phyloP scores from a whole-genome alignment of 202 grass and related monocot species.

The Sporobolus alterniflorus region DNA sequence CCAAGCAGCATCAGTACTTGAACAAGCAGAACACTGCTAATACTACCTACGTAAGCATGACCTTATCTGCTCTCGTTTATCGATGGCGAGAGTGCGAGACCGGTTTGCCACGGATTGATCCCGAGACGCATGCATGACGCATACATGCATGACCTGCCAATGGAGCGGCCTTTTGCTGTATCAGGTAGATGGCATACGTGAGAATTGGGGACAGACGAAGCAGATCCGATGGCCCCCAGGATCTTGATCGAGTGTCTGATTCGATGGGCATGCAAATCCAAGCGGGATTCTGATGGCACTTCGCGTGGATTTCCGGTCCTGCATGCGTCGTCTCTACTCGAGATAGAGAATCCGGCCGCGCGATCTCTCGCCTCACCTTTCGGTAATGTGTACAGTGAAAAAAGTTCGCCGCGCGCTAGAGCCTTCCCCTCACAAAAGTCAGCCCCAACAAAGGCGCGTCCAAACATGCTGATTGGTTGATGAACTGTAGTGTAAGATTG shows the following conservation, averaged over 20 bases:
- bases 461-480: neutral
- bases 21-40: no score
- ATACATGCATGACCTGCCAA: no score
- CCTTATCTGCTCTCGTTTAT: neutral
- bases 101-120: neutral
- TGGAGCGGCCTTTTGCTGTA: constrained; percentile 28
- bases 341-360: constrained; percentile 45
- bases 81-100: neutral
- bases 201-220: constrained; percentile 26
- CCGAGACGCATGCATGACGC: no score
- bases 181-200: constrained; percentile 1
- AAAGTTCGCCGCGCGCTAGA: neutral
- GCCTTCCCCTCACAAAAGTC: neutral
- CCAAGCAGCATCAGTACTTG: no score
- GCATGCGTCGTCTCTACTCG: constrained; percentile 3
- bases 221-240: constrained; percentile 45
- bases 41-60: neutral
- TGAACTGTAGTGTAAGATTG: constrained; percentile 1
- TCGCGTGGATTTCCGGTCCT: constrained; percentile 52
- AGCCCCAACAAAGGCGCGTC: neutral
- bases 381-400: constrained; percentile 14
- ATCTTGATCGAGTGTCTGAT: constrained; percentile 48
- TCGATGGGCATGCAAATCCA: constrained; percentile 56
- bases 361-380: constrained; percentile 19
- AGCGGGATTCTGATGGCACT: constrained; percentile 56